Evolutionary conservation across 2,329 filamentous ascomycete genomes (phyloP), one percentile per base, ranked within the genome.

Genomic region (Calonectria fujianensis): DNA sequence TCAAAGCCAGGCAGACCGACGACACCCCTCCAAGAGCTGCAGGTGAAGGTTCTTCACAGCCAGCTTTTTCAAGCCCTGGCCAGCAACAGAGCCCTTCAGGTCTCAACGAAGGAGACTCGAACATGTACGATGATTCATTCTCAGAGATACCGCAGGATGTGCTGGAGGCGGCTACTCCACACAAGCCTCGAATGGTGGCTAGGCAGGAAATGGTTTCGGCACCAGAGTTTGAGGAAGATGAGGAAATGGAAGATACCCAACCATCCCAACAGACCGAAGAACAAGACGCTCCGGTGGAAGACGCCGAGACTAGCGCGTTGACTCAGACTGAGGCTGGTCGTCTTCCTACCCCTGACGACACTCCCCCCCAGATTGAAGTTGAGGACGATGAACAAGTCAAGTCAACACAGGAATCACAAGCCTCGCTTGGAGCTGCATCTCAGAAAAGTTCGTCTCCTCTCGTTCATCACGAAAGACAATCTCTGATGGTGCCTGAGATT

Each of bases 271-370:
- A 69, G 39, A 48, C 27, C 16, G 74, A 74, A 68, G 59, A 68
- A n/a, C 70, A 72, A 24, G 69, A 66, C 7, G 72, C 51, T 7
- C 72, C 59, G 37, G 72, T 41, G 35, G 65, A 64, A 37, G 74
- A 77, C 63, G 86, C 83, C 10, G 82, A 83, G 74, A 81, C 73
- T 75, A 83, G 78, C 76, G 77, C 74, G 70, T 80, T 82, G 76
- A 85, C 83, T 78, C 85, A 79, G 79, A 85, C 83, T 75, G 86
- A 85, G 51, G 84, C 85, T 32, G 87, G 83, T 65, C 88, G 88
- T 75, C 84, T 91, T 75, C 88, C 89, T 74, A 90, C 89, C 51
- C 89, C 89, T 69, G 89, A 91, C 75, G 86, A 90, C 76, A 90
- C 87, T 69, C 87, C 87, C 20, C 86, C 87, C 1, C 85, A 87